These are phyloP conservation scores for Fusarium camptoceras DNA, from an alignment of 2,329 filamentous ascomycete genomes.

Conservation along the genomic window DNA sequence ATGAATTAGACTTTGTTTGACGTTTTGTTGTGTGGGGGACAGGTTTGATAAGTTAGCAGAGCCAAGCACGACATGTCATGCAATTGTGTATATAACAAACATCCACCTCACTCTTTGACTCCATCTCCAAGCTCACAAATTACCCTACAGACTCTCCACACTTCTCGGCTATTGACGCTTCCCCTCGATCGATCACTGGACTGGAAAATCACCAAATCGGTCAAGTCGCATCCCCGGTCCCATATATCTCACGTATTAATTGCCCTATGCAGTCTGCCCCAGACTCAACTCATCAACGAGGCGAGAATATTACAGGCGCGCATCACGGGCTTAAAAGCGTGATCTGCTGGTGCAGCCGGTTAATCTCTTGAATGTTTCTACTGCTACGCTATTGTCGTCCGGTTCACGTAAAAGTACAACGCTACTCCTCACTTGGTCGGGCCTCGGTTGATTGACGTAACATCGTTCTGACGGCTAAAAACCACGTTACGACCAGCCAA, in stretches of 20 bases:
- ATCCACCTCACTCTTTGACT: background rate
- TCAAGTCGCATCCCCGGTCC: background rate
- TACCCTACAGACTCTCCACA: background rate
- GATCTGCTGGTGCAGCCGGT: background rate
- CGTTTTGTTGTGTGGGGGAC: background rate
- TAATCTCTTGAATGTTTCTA: background rate
- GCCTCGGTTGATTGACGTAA: background rate
- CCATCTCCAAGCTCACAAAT: background rate
- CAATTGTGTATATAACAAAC: background rate
- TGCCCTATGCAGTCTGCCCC: background rate
- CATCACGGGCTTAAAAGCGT: background rate
- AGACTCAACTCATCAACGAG: background rate
- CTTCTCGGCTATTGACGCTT: background rate
- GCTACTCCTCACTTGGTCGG: background rate
- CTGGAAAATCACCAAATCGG: background rate
- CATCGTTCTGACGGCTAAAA: conserved; percentile 1
- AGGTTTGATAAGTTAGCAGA: no score
- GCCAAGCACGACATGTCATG: no score
- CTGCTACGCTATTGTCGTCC: background rate
- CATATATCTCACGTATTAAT: background rate
- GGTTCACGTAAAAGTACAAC: background rate
- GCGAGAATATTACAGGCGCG: conserved; percentile 14
- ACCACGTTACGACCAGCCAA: background rate
- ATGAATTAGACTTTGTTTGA: background rate
- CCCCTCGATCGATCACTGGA: background rate